Base-by-base conservation (phyloP, 129 eudicot genomes). In the Tagetes erecta region DNA sequence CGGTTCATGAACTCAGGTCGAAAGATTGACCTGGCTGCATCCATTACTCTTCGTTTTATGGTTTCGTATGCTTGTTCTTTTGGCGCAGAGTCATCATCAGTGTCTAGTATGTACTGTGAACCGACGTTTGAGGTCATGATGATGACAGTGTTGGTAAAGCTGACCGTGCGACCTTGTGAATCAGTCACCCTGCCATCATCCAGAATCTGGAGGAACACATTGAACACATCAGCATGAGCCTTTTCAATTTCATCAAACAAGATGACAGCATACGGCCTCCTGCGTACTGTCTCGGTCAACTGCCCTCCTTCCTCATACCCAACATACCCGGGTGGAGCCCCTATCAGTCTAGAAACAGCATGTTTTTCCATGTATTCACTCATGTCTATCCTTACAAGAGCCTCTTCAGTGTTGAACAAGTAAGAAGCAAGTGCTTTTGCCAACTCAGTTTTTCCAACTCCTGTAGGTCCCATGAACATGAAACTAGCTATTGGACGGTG, bases 231-330 rank as follows among this genome's bases (percentile, higher is more conserved):
- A 5, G 92, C 73, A 73, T 95, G 99, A 34, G 97, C 99, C 74
- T 95, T 95, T 64, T 95, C 99, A 36, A 91, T 95, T 77, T 91
- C 99, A 77, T 95, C 99, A 58, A 95, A 95, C 80, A 95, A 58
- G 44, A 95, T 91, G 49, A 95, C 99, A 10, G 99, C 89, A 60
- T 91, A 95, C 0, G 97, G 97, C 79, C 99, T 83, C 77, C 99
- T 88, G 14, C 97, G 89, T 51, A 95, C 96, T 1, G 50, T 87
- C 79, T 91, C 99, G 0, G 97, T 95, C 82, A 95, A 66, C 83
- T 91, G 99, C 9, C 99, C 99, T 20, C 99, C 99, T 88, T 91
- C 99, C 79, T 95, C 99, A n/a, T 95, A 95, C 68, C 99, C 99
- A 4, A 95, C 97, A 45, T 91, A 95, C 36, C 99, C 99, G 40